Conservation (phyloP, 1,139 yeast genomes). For the Pichia sp. region DNA sequence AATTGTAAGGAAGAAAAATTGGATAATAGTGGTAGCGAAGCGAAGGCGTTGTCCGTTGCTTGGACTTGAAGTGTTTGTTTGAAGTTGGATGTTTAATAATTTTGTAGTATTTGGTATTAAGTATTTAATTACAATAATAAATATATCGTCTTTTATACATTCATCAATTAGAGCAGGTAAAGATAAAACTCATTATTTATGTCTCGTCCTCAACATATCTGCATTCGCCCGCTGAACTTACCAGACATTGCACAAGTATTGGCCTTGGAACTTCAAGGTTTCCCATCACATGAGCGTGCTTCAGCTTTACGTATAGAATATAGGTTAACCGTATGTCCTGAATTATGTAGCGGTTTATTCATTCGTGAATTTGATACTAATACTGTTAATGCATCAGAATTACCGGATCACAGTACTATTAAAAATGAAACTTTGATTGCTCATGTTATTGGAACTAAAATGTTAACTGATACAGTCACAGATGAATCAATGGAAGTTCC, state of each 20-base stretch:
- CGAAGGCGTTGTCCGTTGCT: too few relatives aligned
- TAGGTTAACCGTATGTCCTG: conserved; percentile 79
- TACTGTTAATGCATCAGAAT: conserved; percentile 30
- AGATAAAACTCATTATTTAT: conserved; percentile 12
- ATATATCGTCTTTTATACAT: too few relatives aligned
- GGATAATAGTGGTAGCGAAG: too few relatives aligned
- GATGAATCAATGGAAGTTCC: conserved; percentile 66
- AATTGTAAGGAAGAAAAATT: too few relatives aligned
- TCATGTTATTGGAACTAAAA: conserved; percentile 80
- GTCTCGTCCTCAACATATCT: conserved; percentile 51
- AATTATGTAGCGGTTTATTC: conserved; percentile 81
- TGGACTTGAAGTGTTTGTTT: too few relatives aligned
- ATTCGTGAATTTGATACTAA: conserved; percentile 50
- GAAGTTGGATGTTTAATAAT: too few relatives aligned
- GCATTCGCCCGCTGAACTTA: conserved; percentile 73
- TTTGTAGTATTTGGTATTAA: too few relatives aligned
- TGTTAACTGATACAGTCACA: conserved; percentile 46
- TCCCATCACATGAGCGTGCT: conserved; percentile 64
- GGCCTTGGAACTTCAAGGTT: conserved; percentile 62
- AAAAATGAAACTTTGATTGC: conserved; percentile 67
- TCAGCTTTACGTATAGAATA: conserved; percentile 57
- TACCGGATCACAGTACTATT: conserved; percentile 45
- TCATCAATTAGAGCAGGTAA: too few relatives aligned
- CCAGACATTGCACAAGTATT: conserved; percentile 61
- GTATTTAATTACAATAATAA: too few relatives aligned